Evolutionary conservation across 768 basidiomycete genomes (phyloP).

Genomic region (Rhodotorula babjevae): DNA sequence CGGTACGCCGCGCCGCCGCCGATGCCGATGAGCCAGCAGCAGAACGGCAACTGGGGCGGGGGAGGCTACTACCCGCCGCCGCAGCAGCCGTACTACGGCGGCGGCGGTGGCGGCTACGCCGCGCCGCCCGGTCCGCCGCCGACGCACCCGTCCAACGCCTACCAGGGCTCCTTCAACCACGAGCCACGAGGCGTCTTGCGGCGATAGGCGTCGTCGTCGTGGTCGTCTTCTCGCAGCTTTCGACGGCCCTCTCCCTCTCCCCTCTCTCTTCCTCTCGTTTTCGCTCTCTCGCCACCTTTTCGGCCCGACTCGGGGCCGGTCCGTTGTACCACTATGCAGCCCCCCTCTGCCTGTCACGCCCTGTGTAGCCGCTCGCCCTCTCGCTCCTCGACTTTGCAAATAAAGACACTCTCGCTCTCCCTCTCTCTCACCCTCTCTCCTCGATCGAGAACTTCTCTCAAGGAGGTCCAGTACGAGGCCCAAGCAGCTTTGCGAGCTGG

Average conservation of each 20-base stretch:
- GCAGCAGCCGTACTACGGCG: not conserved
- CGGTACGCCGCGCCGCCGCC: slow-evolving; percentile 1
- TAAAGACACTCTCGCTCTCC: not conserved
- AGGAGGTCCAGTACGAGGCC: no score
- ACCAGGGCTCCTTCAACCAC: not conserved
- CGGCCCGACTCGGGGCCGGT: not conserved
- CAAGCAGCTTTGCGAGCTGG: no score
- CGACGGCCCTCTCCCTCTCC: not conserved
- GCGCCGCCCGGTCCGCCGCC: slow-evolving; percentile 18
- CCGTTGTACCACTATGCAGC: not conserved
- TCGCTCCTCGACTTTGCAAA: no score
- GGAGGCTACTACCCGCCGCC: slow-evolving; percentile 3
- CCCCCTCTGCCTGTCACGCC: not conserved
- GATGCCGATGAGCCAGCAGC: not conserved
- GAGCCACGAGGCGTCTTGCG: not conserved
- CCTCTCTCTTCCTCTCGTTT: not conserved
- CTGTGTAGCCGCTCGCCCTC: not conserved
- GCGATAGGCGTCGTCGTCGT: not conserved
- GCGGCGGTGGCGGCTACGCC: slow-evolving; percentile 3
- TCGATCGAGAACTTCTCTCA: no score
- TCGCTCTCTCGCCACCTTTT: not conserved
- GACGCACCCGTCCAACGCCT: not conserved
- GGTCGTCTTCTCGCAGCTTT: no score
- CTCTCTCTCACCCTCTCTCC: no score
- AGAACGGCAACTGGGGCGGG: not conserved